Base-by-base conservation (phyloP, 257 asterid genomes). In the Primulina tabacum region DNA sequence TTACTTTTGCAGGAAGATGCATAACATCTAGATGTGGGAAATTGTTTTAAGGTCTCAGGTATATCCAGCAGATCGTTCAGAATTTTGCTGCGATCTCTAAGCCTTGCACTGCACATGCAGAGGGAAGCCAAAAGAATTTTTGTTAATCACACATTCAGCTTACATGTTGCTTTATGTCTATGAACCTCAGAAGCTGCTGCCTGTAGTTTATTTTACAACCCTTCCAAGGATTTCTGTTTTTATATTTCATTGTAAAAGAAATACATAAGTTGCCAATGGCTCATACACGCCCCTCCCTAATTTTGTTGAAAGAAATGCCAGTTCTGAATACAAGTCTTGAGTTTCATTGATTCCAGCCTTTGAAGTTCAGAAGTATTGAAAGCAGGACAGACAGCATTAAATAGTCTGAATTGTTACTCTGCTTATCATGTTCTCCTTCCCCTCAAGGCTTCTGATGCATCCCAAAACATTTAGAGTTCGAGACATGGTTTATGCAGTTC, bases 1-100 rank as follows among this genome's bases (percentile, higher is more conserved):
- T 67, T 35, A 69, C 35, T 14, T 71, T 38, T 76, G 82, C 60
- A 83, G 88, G 85, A 76, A 60, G 68, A 75, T 32, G 80, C 71
- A 50, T 76, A 60, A 68, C 64, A 37, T 67, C 71, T 50, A 67
- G 24, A 68, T 53, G 72, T 62, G 67, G 72, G 32, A 60, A 62
- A 68, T 63, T 60, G 32, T 63, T 33, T 53, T 43, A 60, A 29
- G 6, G 28, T 9, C 8, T 11, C 65, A 26, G 30, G 66, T 65
- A 64, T 65, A 35, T 9, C 59, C 29, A 18, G 30, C 28, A 57
- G n/a, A 52, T 35, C 56, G 29, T 56, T 35, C 62, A 10, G 71
- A 65, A 61, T 62, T 47, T 69, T 11, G 50, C 67, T 58, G 26
- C 9, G 63, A 67, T 62, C 53, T 30, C 72, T 59, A 18, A 56